Conservation (phyloP, 441 rosid genomes). For the Euphorbia celastroides region DNA sequence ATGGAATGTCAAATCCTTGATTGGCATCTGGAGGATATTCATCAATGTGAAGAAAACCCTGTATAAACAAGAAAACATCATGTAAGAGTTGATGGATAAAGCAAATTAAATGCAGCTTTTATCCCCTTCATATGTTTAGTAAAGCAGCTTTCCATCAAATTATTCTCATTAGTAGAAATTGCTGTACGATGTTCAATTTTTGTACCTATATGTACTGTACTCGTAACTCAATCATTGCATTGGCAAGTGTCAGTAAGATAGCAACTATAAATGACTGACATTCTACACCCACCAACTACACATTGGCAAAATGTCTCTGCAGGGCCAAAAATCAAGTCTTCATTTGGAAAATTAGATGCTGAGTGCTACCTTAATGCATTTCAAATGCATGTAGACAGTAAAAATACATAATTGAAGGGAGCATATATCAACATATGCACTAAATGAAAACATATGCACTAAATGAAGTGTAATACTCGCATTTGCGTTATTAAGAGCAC, state of each 20-base stretch:
- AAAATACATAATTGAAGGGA: not conserved
- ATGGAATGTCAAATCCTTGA: conserved; percentile 95
- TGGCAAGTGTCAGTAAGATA: not conserved
- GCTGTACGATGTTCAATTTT: not conserved
- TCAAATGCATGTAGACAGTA: too few species aligned
- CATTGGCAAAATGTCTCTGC: not conserved
- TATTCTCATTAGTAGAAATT: not conserved
- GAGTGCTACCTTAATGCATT: not conserved
- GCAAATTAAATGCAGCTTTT: not conserved
- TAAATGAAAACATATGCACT: not conserved
- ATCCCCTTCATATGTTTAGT: not conserved
- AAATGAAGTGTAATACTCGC: not conserved
- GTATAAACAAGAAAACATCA: conserved; percentile 19
- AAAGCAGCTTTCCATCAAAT: not conserved
- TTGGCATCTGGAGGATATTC: conserved; percentile 98
- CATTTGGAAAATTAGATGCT: not conserved
- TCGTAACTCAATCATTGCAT: not conserved
- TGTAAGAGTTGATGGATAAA: conserved; percentile 18
- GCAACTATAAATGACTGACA: not conserved
- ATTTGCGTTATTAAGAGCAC: not conserved
- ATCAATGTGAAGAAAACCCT: conserved; percentile 93
- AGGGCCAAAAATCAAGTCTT: not conserved
- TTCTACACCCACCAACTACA: not conserved
- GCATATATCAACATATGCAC: too few species aligned
- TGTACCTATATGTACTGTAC: not conserved